phyloP scores from a whole-genome alignment of 2,329 filamentous ascomycete species.

The Hortaea werneckii region DNA sequence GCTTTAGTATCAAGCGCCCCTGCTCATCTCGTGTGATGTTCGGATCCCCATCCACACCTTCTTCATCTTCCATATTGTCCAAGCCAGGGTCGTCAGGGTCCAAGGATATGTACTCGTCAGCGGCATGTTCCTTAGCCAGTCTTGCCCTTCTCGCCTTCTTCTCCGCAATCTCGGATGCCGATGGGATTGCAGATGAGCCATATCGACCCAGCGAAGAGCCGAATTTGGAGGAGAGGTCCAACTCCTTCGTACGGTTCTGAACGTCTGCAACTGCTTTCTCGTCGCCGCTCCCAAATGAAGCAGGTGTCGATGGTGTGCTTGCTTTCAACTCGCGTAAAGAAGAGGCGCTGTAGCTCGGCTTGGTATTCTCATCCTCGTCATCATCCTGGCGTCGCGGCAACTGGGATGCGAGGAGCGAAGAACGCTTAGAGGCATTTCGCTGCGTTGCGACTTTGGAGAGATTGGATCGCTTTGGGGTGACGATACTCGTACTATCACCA shows the following conservation, averaged over 20 bases:
- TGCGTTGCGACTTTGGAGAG: constrained; percentile 56
- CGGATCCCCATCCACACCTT: constrained; percentile 32
- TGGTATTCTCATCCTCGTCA: constrained; percentile 48
- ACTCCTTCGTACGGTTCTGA: constrained; percentile 32
- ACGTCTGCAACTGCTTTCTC: constrained; percentile 32
- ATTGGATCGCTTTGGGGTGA: constrained; percentile 53
- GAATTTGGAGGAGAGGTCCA: constrained; percentile 45
- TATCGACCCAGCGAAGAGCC: constrained; percentile 38
- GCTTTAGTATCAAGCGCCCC: constrained; percentile 36
- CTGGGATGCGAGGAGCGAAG: constrained; percentile 35
- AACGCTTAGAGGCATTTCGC: constrained; percentile 51
- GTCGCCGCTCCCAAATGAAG: constrained; percentile 38
- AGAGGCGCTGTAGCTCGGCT: constrained; percentile 76
- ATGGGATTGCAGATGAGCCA: constrained; percentile 51
- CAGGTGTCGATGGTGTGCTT: constrained; percentile 75
- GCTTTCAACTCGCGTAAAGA: constrained; percentile 77
- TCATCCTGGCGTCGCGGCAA: constrained; percentile 43
- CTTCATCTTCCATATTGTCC: constrained; percentile 17
- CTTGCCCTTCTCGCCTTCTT: constrained; percentile 85
- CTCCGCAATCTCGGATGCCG: constrained; percentile 74
- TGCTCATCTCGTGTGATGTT: constrained; percentile 31
- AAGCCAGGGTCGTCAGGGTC: constrained; percentile 45
- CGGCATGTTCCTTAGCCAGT: constrained; percentile 55
- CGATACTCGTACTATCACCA: constrained; percentile 40
- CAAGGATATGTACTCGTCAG: constrained; percentile 52